Evolutionary conservation across 2,329 filamentous ascomycete genomes (phyloP).

Genomic region (Aspergillus bombycis): DNA sequence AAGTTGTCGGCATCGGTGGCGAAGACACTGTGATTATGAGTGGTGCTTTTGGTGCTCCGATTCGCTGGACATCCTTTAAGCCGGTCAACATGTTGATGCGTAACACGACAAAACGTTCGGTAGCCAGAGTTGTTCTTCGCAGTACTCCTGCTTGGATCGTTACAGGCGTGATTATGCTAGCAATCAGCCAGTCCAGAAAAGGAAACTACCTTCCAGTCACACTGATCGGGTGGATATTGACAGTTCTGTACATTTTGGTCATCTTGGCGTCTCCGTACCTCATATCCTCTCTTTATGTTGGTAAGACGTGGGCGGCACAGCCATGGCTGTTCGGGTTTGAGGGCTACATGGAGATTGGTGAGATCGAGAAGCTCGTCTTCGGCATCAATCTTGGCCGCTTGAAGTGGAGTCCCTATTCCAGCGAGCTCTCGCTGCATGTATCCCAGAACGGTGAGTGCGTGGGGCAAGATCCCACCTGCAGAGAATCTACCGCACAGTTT

Average conservation of each 20-base stretch:
- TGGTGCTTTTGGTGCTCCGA: constrained; percentile 44
- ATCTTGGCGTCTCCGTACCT: constrained; percentile 32
- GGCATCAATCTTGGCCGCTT: constrained; percentile 33
- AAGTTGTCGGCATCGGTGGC: constrained; percentile 46
- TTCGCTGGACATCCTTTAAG: constrained; percentile 47
- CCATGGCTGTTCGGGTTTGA: constrained; percentile 51
- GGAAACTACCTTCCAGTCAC: constrained; percentile 13
- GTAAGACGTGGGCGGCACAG: constrained; percentile 45
- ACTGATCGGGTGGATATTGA: constrained; percentile 7
- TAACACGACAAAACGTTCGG: neutral
- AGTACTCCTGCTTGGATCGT: too few relatives aligned
- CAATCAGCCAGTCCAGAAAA: too few relatives aligned
- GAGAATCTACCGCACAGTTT: too few relatives aligned
- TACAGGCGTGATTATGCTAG: too few relatives aligned
- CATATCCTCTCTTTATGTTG: constrained; percentile 41
- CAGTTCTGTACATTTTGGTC: too few relatives aligned
- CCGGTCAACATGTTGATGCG: constrained; percentile 35
- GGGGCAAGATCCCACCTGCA: too few relatives aligned
- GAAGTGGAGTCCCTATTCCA: constrained; percentile 24
- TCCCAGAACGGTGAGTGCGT: too few relatives aligned
- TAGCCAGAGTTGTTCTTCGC: too few relatives aligned
- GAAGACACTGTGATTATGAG: constrained; percentile 50
- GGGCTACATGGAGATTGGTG: constrained; percentile 43
- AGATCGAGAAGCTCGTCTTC: constrained; percentile 45
- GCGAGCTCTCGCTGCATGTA: constrained; percentile 29